A percentile compares a stretch with the other conserved stretches of the same genome.
phyloP scores from a whole-genome alignment of 2,329 filamentous ascomycete genomes.

The Chrysoporthe austroafricana region DNA sequence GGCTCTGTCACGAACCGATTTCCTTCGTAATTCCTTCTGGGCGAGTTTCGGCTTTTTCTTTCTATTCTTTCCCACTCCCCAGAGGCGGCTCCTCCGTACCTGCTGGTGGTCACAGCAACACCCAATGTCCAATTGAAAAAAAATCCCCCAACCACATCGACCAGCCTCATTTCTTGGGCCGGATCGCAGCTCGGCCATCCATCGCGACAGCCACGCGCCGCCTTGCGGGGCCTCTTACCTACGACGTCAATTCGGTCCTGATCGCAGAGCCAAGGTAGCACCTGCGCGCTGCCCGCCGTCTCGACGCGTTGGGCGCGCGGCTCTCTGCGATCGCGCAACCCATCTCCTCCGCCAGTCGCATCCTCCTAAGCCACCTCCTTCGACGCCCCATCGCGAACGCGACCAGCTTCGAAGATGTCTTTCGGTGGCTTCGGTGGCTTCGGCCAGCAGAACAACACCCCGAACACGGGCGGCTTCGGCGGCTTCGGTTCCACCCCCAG shows the following conservation, averaged over 20 bases:
- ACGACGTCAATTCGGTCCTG: slow-evolving; percentile 16
- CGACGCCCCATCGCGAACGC: slow-evolving; percentile 19
- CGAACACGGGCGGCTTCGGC: slow-evolving; percentile 51
- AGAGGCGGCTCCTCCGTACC: neutral
- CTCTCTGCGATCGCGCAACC: slow-evolving; percentile 29
- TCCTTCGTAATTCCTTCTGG: slow-evolving; percentile 19
- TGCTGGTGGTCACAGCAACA: neutral
- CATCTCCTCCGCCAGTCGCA: slow-evolving; percentile 25
- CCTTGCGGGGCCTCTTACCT: neutral
- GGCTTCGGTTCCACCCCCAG: slow-evolving; percentile 56
- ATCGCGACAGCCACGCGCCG: slow-evolving; percentile 16
- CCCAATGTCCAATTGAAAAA: slow-evolving; percentile 9
- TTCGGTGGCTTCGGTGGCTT: slow-evolving; percentile 62
- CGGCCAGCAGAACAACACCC: slow-evolving; percentile 54
- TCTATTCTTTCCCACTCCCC: slow-evolving; percentile 7
- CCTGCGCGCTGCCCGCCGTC: slow-evolving; percentile 13
- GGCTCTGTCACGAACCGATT: slow-evolving; percentile 19
- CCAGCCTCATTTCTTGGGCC: neutral
- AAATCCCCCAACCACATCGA: slow-evolving; percentile 2
- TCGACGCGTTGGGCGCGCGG: slow-evolving; percentile 40
- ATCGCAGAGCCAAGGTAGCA: slow-evolving; percentile 14
- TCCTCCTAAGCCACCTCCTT: slow-evolving; percentile 2
- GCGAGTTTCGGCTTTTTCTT: slow-evolving; percentile 21
- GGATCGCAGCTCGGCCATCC: slow-evolving; percentile 11
- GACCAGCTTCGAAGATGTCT: slow-evolving; percentile 51